Percentiles rank a stretch among this genome's conserved stretches.
phyloP scores from a whole-genome alignment of 768 basidiomycete species.

The Xanthoconium purpureum region DNA sequence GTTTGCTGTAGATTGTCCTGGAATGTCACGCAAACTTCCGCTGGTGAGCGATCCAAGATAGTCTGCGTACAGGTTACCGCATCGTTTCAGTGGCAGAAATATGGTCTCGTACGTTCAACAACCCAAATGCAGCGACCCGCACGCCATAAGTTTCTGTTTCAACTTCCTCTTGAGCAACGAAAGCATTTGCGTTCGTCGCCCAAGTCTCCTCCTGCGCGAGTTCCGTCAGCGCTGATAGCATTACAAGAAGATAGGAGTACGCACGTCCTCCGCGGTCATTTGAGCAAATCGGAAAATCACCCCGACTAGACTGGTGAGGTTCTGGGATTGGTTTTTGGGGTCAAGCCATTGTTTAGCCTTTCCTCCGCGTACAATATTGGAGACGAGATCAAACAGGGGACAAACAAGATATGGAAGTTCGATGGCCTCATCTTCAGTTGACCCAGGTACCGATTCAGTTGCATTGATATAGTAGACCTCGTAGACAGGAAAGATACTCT shows the following conservation, averaged over 20 bases:
- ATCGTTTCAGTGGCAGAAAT: background rate
- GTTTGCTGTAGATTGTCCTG: slow-evolving; percentile 52
- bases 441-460: slow-evolving; percentile 52
- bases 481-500: slow-evolving; percentile 57
- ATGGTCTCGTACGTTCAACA: slow-evolving; percentile 57
- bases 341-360: slow-evolving; percentile 65
- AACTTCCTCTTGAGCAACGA: slow-evolving; percentile 93
- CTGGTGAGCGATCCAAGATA: slow-evolving; percentile 54
- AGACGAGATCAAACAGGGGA: slow-evolving; percentile 78
- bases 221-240: background rate
- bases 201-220: slow-evolving; percentile 79
- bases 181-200: slow-evolving; percentile 85
- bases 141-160: slow-evolving; percentile 80
- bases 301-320: slow-evolving; percentile 49
- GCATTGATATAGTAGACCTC: slow-evolving; percentile 58
- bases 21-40: slow-evolving; percentile 49
- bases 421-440: slow-evolving; percentile 73
- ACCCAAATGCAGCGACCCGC: slow-evolving; percentile 80
- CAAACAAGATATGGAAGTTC: slow-evolving; percentile 76
- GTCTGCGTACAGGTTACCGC: slow-evolving; percentile 36
- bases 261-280: slow-evolving; percentile 87
- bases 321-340: slow-evolving; percentile 28
- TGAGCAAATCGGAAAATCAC: slow-evolving; percentile 70
- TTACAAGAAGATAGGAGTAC: slow-evolving; percentile 21
- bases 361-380: slow-evolving; percentile 60